Evolutionary conservation across 306 rosid genomes (phyloP), one percentile per base, ranked within the genome.

Genomic region (Crotalaria pallida): DNA sequence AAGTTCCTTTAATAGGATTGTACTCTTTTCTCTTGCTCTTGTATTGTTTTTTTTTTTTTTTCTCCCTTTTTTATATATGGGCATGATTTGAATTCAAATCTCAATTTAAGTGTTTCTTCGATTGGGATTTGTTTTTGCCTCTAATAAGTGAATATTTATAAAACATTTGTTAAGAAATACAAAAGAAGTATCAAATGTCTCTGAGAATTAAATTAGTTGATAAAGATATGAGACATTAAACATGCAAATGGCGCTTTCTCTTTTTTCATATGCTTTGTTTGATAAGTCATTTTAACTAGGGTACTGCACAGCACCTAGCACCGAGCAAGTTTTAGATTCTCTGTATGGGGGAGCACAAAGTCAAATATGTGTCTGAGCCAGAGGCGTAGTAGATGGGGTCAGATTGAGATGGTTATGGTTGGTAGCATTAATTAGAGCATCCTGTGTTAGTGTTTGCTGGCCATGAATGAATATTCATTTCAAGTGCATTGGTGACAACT

Each of bases 371-470:
- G 83, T 60, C 67, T 51, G 75, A 8, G 41, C 29, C 58, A 66
- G 71, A 41, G 58, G 58, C 5, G 1, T 44, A 48, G 70, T 26
- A 17, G 67, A 79, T 57, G 43, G 51, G 19, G 21, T 65, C 78
- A 72, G 74, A 66, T 57, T 3, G 11, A 72, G 74, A 66, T 57
- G 6, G 11, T 7, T 61, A 24, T 67, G 67, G 67, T 67, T 58
- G 60, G 66, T 59, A 51, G 72, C 79, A 79, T 79, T 79, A 33
- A 79, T 58, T 50, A 40, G 13, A 19, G 24, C 73, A 79, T 21
- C 73, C 47, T 41, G 5, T 15, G 45, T 56, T 24, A 0, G n/a
- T n/a, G n/a, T 21, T 69, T 50, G 71, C 11, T 57, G 55, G 64
- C 21, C 50, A 71, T 72, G 65, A 78, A 72, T 72, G 61, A 24